phyloP scores from a whole-genome alignment of 768 basidiomycete species.

The Imleria badia region DNA sequence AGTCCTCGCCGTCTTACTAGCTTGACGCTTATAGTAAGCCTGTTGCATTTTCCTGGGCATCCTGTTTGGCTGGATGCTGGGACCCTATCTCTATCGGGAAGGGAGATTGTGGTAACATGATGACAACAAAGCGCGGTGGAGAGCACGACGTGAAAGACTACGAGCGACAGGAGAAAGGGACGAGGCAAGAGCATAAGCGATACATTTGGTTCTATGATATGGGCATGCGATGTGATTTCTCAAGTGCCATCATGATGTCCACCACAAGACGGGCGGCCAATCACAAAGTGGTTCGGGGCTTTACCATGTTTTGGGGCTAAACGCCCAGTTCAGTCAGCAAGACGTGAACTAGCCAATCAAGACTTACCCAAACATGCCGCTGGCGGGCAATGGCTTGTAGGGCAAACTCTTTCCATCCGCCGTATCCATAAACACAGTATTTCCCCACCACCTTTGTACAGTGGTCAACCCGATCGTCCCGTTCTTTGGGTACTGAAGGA shows the following conservation, averaged over 20 bases:
- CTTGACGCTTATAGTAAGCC: not conserved
- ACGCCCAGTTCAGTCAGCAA: not conserved
- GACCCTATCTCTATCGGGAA: not conserved
- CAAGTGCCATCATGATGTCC: too few relatives aligned
- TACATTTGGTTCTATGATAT: too few relatives aligned
- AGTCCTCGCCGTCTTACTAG: not conserved
- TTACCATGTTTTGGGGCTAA: constrained; percentile 14
- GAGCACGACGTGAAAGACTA: too few relatives aligned
- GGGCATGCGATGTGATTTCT: too few relatives aligned
- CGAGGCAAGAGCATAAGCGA: too few relatives aligned
- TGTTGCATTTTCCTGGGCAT: not conserved
- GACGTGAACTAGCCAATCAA: not conserved
- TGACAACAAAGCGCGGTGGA: too few relatives aligned
- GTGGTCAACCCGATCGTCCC: constrained; percentile 55
- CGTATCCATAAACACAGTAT: constrained; percentile 38
- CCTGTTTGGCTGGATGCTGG: not conserved
- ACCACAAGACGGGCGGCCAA: too few relatives aligned
- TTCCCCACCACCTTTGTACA: constrained; percentile 73
- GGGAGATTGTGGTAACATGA: too few relatives aligned
- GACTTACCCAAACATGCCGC: constrained; percentile 31
- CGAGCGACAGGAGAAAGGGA: too few relatives aligned
- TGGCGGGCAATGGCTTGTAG: constrained; percentile 8
- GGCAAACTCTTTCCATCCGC: constrained; percentile 15
- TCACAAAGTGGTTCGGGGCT: too few relatives aligned
- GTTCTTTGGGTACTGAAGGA: constrained; percentile 62